These are phyloP conservation scores for Populus tremula DNA, from an alignment of 345 rosid species.

Conservation along the genomic window DNA sequence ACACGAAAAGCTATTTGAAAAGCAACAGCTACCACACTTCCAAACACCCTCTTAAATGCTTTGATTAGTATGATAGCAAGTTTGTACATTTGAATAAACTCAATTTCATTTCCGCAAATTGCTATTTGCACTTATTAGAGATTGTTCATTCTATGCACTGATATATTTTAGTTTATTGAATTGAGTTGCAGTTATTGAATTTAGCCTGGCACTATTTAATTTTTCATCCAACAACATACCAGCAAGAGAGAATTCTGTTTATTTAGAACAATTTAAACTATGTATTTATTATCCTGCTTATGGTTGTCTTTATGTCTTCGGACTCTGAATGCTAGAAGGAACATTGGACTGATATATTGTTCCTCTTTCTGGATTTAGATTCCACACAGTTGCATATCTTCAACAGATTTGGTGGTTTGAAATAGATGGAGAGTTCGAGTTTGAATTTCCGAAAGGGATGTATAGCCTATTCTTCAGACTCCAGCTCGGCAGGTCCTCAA, in stretches of 20 bases:
- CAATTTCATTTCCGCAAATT: not conserved
- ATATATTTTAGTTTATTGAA: not conserved
- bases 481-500: constrained; percentile 18
- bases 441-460: constrained; percentile 20
- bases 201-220: not conserved
- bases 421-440: constrained; percentile 22
- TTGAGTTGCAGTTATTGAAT: not conserved
- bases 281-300: not conserved
- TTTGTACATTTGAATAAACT: not conserved
- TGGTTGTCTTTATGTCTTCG: not conserved
- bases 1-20: too few relatives aligned
- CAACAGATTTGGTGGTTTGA: constrained; percentile 29
- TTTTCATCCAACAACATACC: not conserved
- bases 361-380: constrained; percentile 2
- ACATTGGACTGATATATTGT: not conserved
- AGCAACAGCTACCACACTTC: too few relatives aligned
- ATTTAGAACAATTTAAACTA: too few relatives aligned
- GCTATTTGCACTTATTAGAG: not conserved
- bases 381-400: constrained; percentile 22
- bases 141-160: not conserved
- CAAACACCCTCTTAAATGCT: too few relatives aligned
- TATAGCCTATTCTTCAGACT: constrained; percentile 27
- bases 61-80: too few relatives aligned
- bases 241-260: not conserved
- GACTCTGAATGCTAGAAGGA: not conserved